A percentile compares a stretch with the other conserved stretches of the same genome.
Conservation (phyloP, 1,284 basidiomycete species). For the Serendipita sp. region DNA sequence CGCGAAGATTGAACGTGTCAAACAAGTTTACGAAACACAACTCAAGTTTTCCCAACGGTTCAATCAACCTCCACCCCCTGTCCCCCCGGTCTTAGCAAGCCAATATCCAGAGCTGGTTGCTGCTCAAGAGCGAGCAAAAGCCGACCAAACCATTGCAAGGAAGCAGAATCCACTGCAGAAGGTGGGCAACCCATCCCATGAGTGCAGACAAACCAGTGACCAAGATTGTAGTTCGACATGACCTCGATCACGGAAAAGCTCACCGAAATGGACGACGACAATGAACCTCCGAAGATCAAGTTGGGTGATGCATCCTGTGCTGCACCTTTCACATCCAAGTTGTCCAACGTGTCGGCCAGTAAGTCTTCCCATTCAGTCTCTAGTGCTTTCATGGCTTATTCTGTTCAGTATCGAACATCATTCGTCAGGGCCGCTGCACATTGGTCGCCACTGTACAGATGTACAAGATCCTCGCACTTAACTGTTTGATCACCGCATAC, state of each 20-base stretch:
- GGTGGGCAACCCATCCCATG: constrained; percentile 28
- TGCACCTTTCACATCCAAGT: constrained; percentile 90
- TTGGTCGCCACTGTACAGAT: constrained; percentile 94
- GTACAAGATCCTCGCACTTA: constrained; percentile 95
- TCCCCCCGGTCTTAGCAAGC: constrained; percentile 67
- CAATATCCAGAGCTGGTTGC: constrained; percentile 80
- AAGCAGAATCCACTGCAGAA: constrained; percentile 82
- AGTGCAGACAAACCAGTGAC: not conserved
- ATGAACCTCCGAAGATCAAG: constrained; percentile 91
- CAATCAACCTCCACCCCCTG: constrained; percentile 81
- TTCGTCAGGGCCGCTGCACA: constrained; percentile 90
- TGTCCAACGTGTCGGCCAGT: constrained; percentile 88
- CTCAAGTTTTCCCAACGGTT: constrained; percentile 77
- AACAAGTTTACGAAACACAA: constrained; percentile 93
- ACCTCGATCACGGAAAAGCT: constrained; percentile 77
- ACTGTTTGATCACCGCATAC: constrained; percentile 92
- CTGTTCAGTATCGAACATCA: constrained; percentile 73
- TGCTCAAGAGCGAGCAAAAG: constrained; percentile 67
- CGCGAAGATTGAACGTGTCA: constrained; percentile 74
- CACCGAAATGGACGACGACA: constrained; percentile 83
- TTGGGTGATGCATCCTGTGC: constrained; percentile 93
- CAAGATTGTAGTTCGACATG: constrained; percentile 62
- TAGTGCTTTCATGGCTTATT: not conserved
- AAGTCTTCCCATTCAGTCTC: constrained; percentile 22
- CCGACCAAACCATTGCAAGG: constrained; percentile 46